phyloP scores from a whole-genome alignment of 306 rosid species.

The Bauhinia variegata region DNA sequence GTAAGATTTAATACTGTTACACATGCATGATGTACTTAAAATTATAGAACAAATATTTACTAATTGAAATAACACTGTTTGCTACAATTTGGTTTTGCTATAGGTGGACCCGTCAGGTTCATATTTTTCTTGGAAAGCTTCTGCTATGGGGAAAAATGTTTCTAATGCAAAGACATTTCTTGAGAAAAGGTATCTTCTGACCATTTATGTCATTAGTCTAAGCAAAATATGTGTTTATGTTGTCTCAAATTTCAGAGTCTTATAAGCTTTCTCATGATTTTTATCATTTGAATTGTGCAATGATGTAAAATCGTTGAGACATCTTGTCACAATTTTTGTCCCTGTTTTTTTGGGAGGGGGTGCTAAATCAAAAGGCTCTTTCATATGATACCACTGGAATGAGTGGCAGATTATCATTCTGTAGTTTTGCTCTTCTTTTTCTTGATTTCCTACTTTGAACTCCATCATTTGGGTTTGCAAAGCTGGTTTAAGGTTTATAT shows the following conservation, averaged over 20 bases:
- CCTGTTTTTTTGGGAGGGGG: neutral
- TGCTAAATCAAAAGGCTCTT: neutral
- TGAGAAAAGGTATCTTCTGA: slow-evolving; percentile 80
- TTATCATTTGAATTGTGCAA: neutral
- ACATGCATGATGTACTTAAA: neutral
- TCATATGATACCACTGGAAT: neutral
- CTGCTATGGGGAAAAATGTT: slow-evolving; percentile 98
- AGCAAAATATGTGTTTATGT: slow-evolving; percentile 4
- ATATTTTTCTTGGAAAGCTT: slow-evolving; percentile 97
- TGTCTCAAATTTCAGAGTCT: no score
- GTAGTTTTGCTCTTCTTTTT: no score
- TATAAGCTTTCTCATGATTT: neutral
- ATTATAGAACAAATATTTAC: slow-evolving; percentile 14
- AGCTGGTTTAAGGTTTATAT: neutral
- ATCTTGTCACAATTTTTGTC: neutral
- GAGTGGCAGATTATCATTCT: no score
- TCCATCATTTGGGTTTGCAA: slow-evolving; percentile 5
- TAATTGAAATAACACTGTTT: slow-evolving; percentile 12
- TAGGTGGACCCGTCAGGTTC: slow-evolving; percentile 99
- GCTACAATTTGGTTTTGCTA: slow-evolving; percentile 33
- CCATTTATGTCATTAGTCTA: slow-evolving; percentile 5
- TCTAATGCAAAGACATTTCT: slow-evolving; percentile 96
- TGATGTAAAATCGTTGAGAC: neutral
- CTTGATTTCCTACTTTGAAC: no score
- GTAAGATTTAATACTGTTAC: neutral